Conservation (phyloP, 2,329 filamentous ascomycete genomes). For the Colletotrichum viniferum region DNA sequence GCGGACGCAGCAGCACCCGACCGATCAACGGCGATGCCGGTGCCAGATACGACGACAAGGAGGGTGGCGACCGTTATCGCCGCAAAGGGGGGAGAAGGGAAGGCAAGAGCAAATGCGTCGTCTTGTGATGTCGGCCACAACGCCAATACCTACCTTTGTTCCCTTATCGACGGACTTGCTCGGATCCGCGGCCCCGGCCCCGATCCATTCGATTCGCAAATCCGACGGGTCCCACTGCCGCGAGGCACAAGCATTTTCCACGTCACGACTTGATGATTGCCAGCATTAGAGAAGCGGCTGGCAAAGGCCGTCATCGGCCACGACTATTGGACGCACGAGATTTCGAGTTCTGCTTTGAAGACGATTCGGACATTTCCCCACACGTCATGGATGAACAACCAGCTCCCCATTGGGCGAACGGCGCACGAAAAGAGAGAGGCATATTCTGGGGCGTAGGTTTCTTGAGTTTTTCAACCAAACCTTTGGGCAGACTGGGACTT, state of each 20-base stretch:
- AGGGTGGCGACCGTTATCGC: conserved; percentile 20
- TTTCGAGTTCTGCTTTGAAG: conserved; percentile 23
- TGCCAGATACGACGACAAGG: conserved; percentile 19
- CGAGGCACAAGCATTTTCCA: conserved; percentile 21
- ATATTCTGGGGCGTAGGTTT: conserved; percentile 22
- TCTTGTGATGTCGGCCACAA: conserved; percentile 14
- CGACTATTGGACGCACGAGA: conserved; percentile 21
- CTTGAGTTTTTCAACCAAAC: conserved; percentile 21
- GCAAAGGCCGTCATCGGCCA: conserved; percentile 16
- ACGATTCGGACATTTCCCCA: conserved; percentile 20
- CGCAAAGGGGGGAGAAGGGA: conserved; percentile 18
- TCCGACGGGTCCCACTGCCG: conserved; percentile 13
- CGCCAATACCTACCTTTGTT: not conserved
- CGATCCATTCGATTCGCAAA: conserved; percentile 8
- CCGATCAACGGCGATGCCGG: conserved; percentile 17
- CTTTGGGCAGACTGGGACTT: conserved; percentile 22
- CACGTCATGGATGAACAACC: conserved; percentile 19
- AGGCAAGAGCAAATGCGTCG: conserved; percentile 24
- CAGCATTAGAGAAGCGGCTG: conserved; percentile 22
- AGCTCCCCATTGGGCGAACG: conserved; percentile 22
- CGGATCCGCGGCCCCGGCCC: conserved; percentile 4
- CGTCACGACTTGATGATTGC: conserved; percentile 24
- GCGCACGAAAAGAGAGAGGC: conserved; percentile 24
- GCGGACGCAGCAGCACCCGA: conserved; percentile 18
- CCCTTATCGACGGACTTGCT: conserved; percentile 10